Evolutionary conservation across 768 basidiomycete genomes (phyloP), one percentile per base, ranked within the genome.

Genomic region (Tylopilus balloui): DNA sequence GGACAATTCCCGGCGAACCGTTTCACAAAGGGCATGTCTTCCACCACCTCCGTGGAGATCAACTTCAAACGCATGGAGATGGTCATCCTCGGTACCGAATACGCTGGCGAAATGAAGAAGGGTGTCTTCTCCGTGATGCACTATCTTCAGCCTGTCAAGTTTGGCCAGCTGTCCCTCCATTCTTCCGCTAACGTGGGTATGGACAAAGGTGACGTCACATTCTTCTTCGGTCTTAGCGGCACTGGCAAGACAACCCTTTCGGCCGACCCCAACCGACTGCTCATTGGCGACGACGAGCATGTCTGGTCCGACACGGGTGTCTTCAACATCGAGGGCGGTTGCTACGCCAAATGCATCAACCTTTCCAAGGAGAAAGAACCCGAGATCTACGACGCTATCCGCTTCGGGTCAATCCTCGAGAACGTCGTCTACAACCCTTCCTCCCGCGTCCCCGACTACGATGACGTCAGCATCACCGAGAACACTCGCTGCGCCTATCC

Each of bases 31-130:
- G 96, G 96, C 71, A 98, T 98, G 96, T 95, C 92, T 53, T 96
- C 93, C 10, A 91, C 93, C 25, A 98, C 96, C 6, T 96, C 94
- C 3, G 95, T 99, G 42, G 95, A 97, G 74, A 92, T 99, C 78
- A 99, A 99, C 81, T 98, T 99, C 74, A 96, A 96, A 78, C 90
- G 96, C 34, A 96, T 93, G 92, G 96, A 99, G 72, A 99, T 99
- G 96, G 95, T 99, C 63, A 98, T 99, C 64, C 90, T 99, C 60
- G 95, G 90, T 47, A 95, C 92, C 23, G 93, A 97, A 67, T 97
- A 97, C 64, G 93, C 93, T 25, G 93, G 93, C 43, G 93, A 99
- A 77, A 99, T 99, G 96, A 99, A 99, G 77, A 99, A 99, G 83
- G 96, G 96, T 65, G 91, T 99, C 68, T 99, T 99, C 77, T 92